Percentiles rank a stretch among this genome's conserved stretches.
Evolutionary conservation across 2,329 filamentous ascomycete genomes (phyloP).

Genomic region (Arthrobotrys pseudoclavata): DNA sequence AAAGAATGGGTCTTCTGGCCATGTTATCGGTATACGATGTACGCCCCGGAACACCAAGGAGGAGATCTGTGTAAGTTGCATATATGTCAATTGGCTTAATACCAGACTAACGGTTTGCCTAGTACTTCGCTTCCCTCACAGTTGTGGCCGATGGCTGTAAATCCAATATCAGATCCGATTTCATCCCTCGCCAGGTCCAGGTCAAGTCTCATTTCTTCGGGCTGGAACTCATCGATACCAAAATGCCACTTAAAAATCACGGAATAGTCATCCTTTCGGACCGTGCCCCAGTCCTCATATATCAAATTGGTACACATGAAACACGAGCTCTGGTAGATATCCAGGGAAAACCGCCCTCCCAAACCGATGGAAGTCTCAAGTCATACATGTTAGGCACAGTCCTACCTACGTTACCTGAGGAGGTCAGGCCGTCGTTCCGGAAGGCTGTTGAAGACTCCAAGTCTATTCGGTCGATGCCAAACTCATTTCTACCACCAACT

Average conservation of each 20-base stretch:
- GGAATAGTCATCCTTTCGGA: constrained; percentile 90
- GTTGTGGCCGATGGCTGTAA: constrained; percentile 92
- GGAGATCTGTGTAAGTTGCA: constrained; percentile 64
- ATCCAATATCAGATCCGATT: constrained; percentile 88
- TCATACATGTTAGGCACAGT: constrained; percentile 84
- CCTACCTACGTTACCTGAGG: constrained; percentile 80
- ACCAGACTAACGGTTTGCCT: constrained; percentile 63
- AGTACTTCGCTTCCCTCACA: constrained; percentile 89
- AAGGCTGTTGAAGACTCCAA: constrained; percentile 80
- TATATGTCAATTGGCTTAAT: background rate
- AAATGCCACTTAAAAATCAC: constrained; percentile 79
- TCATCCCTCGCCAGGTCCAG: constrained; percentile 76
- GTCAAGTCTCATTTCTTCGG: constrained; percentile 92
- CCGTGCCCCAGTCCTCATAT: constrained; percentile 84
- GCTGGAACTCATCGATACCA: constrained; percentile 89
- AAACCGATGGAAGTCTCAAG: constrained; percentile 84
- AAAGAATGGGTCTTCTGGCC: constrained; percentile 72
- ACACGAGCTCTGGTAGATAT: constrained; percentile 92
- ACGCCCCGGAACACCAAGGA: constrained; percentile 60
- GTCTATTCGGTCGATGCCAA: constrained; percentile 91
- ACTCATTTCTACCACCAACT: constrained; percentile 88
- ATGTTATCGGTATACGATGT: constrained; percentile 80
- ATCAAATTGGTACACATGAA: constrained; percentile 96
- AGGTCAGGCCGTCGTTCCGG: constrained; percentile 79
- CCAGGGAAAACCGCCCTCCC: constrained; percentile 79